Conservation (phyloP, 805 yeast species). For the Candida dajiaensis region DNA sequence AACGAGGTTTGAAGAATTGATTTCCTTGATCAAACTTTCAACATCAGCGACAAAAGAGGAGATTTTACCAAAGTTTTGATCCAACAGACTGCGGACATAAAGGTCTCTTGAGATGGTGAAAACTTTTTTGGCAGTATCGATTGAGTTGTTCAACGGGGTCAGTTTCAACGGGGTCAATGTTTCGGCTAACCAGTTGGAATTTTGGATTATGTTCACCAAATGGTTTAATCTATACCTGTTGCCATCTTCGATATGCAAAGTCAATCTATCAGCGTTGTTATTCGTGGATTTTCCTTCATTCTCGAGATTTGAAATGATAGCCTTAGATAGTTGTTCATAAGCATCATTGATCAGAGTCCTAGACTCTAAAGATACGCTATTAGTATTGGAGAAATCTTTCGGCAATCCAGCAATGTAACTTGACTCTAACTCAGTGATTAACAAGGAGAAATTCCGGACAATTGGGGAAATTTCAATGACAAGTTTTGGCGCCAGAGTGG, state of each 20-base stretch:
- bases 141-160: slow-evolving; percentile 7
- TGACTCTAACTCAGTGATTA: slow-evolving; percentile 35
- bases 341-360: slow-evolving; percentile 23
- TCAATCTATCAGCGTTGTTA: slow-evolving; percentile 1
- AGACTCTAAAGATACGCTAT: slow-evolving; percentile 12
- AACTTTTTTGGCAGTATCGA: slow-evolving; percentile 20
- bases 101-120: slow-evolving; percentile 29
- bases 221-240: slow-evolving; percentile 33
- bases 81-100: slow-evolving; percentile 43
- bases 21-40: slow-evolving; percentile 40
- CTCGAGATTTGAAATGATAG: slow-evolving; percentile 26
- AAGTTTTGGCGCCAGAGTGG: slow-evolving; percentile 28
- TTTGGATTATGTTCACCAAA: slow-evolving; percentile 44
- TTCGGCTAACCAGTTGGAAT: slow-evolving; percentile 47
- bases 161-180: slow-evolving; percentile 26
- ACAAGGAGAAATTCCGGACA: slow-evolving; percentile 42
- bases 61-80: slow-evolving; percentile 60
- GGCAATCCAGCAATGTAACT: slow-evolving; percentile 8
- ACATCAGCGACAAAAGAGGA: slow-evolving; percentile 60
- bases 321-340: slow-evolving; percentile 24
- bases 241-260: slow-evolving; percentile 15
- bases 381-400: slow-evolving; percentile 8
- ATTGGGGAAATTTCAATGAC: slow-evolving; percentile 37
- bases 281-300: slow-evolving; percentile 17
- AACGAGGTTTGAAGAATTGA: slow-evolving; percentile 20